Base-by-base conservation (phyloP, 257 asterid genomes). In the Ajuga chamaepitys region DNA sequence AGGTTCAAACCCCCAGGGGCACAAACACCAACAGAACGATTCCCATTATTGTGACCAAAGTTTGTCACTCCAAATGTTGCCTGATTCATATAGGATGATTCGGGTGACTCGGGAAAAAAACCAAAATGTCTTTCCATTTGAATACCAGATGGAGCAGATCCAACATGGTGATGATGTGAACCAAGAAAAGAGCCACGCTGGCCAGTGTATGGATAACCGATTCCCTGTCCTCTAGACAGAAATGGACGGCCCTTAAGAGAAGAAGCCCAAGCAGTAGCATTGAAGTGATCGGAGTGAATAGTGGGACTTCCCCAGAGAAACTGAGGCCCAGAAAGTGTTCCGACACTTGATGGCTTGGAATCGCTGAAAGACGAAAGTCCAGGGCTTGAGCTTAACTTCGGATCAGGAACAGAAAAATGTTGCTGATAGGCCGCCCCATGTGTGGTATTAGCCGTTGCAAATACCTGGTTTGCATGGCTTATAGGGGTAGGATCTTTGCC, bases 301-400 rank as follows among this genome's bases (percentile, higher is more conserved):
- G 89, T 70, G 34, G 97, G 91, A 62, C 97, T 89, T 64, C 99
- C 99, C 99, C 99, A 93, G 10, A 93, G 88, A 76, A 87, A 93
- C 79, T 93, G 90, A 44, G 96, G 95, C 42, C 97, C 99, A 14
- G 99, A 84, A 58, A 94, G 99, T 3, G 90, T 90, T 62, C 90
- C 95, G 18, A 83, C 75, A 16, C 95, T 81, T 14, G 97, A 87
- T 21, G 88, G 79, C 74, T 78, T 82, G 42, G 95, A 80, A 28
- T 85, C 94, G 58, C 77, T 57, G 59, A 82, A 80, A 3, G 95
- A 68, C 3, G 86, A 82, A 46, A 78, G 84, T 62, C 84, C 94
- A 0, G 89, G 82, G 57, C 93, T 89, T 17, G 84, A 77, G 69
- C 86, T 80, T 25, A 82, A 67, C 57, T 67, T 84, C 44, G 86